Percentiles rank a stretch among this genome's conserved stretches.
phyloP scores from a whole-genome alignment of 2,329 filamentous ascomycete genomes.

The Meredithiella fracta region DNA sequence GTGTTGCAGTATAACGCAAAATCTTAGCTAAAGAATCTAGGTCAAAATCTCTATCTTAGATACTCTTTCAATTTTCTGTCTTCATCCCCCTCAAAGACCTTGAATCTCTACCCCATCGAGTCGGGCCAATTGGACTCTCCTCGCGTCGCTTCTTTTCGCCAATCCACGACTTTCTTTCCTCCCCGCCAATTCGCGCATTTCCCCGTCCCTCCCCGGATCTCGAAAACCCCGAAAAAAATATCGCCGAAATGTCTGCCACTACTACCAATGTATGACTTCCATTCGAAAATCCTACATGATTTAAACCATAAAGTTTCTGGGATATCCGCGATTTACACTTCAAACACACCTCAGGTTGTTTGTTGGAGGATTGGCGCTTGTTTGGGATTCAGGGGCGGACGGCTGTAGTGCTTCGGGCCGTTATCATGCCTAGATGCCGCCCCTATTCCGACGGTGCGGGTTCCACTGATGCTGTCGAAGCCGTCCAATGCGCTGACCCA shows the following conservation, averaged over 20 bases:
- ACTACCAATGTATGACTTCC: conserved; percentile 11
- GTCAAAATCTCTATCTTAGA: conserved; percentile 7
- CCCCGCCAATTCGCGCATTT: background rate
- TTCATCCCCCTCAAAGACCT: background rate
- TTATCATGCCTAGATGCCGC: background rate
- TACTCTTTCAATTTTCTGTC: background rate
- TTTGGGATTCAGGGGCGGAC: background rate
- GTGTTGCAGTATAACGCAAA: conserved; percentile 9
- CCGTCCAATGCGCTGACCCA: background rate
- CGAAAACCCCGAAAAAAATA: conserved; percentile 4
- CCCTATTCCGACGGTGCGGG: background rate
- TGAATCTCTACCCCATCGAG: conserved; percentile 9
- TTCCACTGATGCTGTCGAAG: background rate
- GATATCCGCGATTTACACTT: background rate
- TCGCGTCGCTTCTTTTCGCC: conserved; percentile 12
- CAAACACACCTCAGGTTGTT: background rate
- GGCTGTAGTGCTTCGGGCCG: background rate
- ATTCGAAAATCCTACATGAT: background rate
- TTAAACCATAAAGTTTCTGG: background rate
- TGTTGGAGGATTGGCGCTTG: background rate
- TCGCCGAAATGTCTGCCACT: conserved; percentile 13
- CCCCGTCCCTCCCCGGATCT: background rate
- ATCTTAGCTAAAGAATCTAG: conserved; percentile 7
- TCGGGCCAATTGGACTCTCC: conserved; percentile 14
- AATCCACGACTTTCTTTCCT: background rate